Percentiles rank a stretch among this genome's conserved stretches.
Conservation (phyloP, 352 stramenopile species). For the Pythium brachiatum region DNA sequence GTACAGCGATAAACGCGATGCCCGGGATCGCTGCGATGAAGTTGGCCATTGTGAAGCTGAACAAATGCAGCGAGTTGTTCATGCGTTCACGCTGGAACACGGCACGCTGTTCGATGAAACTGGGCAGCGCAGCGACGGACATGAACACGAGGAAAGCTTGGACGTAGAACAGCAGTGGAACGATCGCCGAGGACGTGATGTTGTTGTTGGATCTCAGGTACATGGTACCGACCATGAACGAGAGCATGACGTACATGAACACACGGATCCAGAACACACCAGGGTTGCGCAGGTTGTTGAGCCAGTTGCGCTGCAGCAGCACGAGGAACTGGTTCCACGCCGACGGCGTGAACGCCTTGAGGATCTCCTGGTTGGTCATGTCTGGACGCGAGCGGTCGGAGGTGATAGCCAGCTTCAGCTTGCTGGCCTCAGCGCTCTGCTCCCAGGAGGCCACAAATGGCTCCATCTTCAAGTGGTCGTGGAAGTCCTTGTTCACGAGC, state of each 20-base stretch:
- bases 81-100: constrained; percentile 83
- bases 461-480: constrained; percentile 34
- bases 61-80: constrained; percentile 75
- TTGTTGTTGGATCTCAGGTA: constrained; percentile 49
- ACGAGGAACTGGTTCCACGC: constrained; percentile 51
- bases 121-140: constrained; percentile 85
- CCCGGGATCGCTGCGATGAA: constrained; percentile 67
- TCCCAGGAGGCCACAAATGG: constrained; percentile 34
- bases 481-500: constrained; percentile 64
- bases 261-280: constrained; percentile 79
- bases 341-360: constrained; percentile 37
- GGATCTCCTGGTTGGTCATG: constrained; percentile 35
- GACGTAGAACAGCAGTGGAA: constrained; percentile 85
- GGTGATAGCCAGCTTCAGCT: constrained; percentile 32
- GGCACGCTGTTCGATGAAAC: constrained; percentile 77
- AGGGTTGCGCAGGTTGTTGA: constrained; percentile 68
- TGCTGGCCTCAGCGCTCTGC: constrained; percentile 28
- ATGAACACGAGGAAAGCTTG: constrained; percentile 91
- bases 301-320: constrained; percentile 46
- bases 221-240: constrained; percentile 73
- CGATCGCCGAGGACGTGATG: constrained; percentile 34
- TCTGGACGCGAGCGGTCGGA: constrained; percentile 28
- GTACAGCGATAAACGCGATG: constrained; percentile 51
- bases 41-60: constrained; percentile 76
- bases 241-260: constrained; percentile 78